Conservation (phyloP, 2,329 filamentous ascomycete species). For the Diaporthe eres region DNA sequence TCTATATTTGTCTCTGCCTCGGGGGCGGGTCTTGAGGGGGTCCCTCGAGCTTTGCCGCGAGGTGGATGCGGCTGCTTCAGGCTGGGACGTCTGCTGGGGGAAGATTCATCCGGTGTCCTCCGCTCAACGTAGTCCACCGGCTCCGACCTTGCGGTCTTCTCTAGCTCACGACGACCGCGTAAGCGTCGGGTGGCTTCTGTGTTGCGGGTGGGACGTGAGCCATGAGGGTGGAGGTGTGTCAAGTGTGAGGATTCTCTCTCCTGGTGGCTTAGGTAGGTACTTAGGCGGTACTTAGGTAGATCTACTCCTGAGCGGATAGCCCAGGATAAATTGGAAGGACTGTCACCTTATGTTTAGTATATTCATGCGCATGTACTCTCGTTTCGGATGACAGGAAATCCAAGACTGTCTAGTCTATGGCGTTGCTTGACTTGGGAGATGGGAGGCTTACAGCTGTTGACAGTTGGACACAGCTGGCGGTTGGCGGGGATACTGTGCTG, state of each 20-base stretch:
- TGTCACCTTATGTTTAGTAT: not conserved
- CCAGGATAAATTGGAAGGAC: not conserved
- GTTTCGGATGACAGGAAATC: constrained; percentile 8
- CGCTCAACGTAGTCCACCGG: not conserved
- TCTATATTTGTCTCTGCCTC: not conserved
- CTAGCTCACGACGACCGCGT: not conserved
- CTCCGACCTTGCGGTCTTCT: not conserved
- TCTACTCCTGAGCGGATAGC: not conserved
- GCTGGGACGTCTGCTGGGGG: not conserved
- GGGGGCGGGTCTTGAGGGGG: not conserved
- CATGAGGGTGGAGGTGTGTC: not conserved
- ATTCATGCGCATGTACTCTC: not conserved
- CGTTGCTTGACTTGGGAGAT: not conserved
- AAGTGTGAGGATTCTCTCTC: not conserved
- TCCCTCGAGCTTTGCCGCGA: not conserved
- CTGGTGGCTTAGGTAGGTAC: not conserved
- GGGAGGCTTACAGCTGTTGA: not conserved
- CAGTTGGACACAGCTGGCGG: constrained; percentile 4
- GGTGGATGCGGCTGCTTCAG: not conserved
- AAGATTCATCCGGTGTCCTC: not conserved
- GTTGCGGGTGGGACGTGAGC: not conserved
- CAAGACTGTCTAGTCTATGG: not conserved
- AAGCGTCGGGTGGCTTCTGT: not conserved
- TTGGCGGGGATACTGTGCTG: not conserved
- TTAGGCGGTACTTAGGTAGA: not conserved